These are phyloP conservation scores for Boletus semigastroideus DNA, from an alignment of 1,284 basidiomycete genomes.

Conservation along the genomic window DNA sequence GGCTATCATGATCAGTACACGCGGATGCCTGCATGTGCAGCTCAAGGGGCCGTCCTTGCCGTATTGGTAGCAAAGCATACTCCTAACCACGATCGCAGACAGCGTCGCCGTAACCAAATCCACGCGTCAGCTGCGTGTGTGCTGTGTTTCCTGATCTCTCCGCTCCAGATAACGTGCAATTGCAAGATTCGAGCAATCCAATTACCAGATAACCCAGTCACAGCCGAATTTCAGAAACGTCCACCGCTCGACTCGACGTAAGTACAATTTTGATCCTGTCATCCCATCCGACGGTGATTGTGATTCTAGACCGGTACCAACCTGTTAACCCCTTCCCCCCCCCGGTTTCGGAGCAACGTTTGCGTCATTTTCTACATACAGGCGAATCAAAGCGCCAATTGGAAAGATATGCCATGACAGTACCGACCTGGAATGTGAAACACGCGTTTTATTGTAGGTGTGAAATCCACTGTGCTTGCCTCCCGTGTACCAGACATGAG, in stretches of 20 bases:
- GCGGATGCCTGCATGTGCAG: conserved; percentile 19
- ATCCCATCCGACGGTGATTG: not conserved
- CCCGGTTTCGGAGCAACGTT: not conserved
- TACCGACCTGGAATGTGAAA: conserved; percentile 13
- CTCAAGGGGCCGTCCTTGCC: conserved; percentile 1
- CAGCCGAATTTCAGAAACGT: not conserved
- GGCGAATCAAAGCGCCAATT: not conserved
- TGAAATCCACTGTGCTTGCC: conserved; percentile 17
- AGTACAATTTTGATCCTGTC: conserved; percentile 3
- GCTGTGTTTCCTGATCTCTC: not conserved
- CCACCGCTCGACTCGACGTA: conserved; percentile 9
- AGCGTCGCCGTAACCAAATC: conserved; percentile 11
- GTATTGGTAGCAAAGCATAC: conserved; percentile 4
- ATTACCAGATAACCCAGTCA: conserved; percentile 6
- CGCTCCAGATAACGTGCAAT: not conserved
- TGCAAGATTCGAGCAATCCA: not conserved
- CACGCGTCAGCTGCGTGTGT: conserved; percentile 15
- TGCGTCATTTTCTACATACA: not conserved
- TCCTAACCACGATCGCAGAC: conserved; percentile 16
- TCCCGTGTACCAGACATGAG: conserved; percentile 2
- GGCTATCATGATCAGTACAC: conserved; percentile 19
- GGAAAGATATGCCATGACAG: not conserved
- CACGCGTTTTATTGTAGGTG: conserved; percentile 8
- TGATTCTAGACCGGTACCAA: not conserved
- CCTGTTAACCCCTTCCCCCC: not conserved